Conservation (phyloP, 352 stramenopile genomes). For the Phytophthora europaea region DNA sequence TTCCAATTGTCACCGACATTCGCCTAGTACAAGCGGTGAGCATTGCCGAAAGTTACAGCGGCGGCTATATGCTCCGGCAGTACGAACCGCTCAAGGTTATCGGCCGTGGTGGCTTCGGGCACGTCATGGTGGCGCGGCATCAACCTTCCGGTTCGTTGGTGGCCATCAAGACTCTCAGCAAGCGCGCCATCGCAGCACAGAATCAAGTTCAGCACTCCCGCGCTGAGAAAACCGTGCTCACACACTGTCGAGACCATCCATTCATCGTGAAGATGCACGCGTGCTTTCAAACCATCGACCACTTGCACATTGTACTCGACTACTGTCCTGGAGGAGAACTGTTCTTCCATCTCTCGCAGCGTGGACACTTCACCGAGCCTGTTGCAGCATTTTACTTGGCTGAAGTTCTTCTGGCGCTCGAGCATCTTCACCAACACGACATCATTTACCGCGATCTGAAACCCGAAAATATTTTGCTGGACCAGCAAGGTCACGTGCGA, state of each 20-base stretch:
- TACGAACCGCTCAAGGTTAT: constrained; percentile 88
- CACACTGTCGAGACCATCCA: constrained; percentile 89
- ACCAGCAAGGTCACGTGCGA: constrained; percentile 86
- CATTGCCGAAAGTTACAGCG: constrained; percentile 85
- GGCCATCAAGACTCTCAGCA: constrained; percentile 88
- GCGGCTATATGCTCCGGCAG: constrained; percentile 76
- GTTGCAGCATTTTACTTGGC: constrained; percentile 89
- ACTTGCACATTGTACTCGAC: constrained; percentile 78
- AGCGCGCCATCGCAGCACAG: constrained; percentile 78
- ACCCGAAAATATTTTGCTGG: constrained; percentile 93
- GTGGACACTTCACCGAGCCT: constrained; percentile 79
- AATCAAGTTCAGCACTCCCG: constrained; percentile 91
- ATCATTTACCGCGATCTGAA: constrained; percentile 94
- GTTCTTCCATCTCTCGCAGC: constrained; percentile 89
- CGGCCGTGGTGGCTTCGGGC: constrained; percentile 87
- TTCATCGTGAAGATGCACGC: constrained; percentile 93
- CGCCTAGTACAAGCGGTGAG: constrained; percentile 75
- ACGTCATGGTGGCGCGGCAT: constrained; percentile 84
- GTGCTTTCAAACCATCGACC: constrained; percentile 89
- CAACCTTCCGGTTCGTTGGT: constrained; percentile 64
- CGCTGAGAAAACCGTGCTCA: constrained; percentile 89
- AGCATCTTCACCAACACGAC: constrained; percentile 75
- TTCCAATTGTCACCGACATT: constrained; percentile 50
- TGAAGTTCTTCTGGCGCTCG: constrained; percentile 88
- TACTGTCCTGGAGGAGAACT: constrained; percentile 83